Base-by-base conservation (phyloP, 768 basidiomycete genomes). In the Xerocomus spinulosus region DNA sequence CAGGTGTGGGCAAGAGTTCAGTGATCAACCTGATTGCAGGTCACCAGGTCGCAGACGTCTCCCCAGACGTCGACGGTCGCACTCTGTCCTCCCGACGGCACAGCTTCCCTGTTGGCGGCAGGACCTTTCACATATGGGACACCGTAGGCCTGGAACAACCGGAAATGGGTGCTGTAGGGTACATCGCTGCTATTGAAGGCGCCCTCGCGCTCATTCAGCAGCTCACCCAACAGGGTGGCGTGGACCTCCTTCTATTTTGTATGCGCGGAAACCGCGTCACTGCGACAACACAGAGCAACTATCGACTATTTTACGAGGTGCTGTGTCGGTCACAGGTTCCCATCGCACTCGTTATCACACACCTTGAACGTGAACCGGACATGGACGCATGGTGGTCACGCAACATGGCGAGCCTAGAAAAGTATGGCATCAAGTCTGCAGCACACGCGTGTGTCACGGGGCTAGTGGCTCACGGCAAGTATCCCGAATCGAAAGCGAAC, bases 221-320 rank as follows among this genome's bases (percentile, higher is more conserved):
- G 15, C 60, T 75, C 33, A 25, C 51, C 6, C 32, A 56, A 13
- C 49, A 51, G 8, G 67, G 59, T 18, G 73, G 73, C 10, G 39
- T 76, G 23, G 66, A 61, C 57, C 69, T 75, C 38, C 67, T n/a
- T n/a, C n/a, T n/a, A n/a, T n/a, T n/a, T n/a, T n/a, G n/a, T 44
- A 68, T 72, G 28, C 66, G 70, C 4, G 68, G 63, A 3, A 69
- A 71, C 10, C 60, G 71, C 42, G 61, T 73, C 47, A 69, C 61
- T 1, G 66, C 66, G 37, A 57, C 46, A 2, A 58, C 63, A 18
- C 58, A 67, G 46, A 66, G 63, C 51, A 74, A 74, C 48, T 75
- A 70, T 51, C 50, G 57, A 26, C 29, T 71, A 4, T 71, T 74
- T 44, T 58, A 64, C 38, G 64, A 74, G 35, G 62, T 74, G 12